Base-by-base conservation (phyloP, 164 flowering plant species). In the Warburgia ugandensis region DNA sequence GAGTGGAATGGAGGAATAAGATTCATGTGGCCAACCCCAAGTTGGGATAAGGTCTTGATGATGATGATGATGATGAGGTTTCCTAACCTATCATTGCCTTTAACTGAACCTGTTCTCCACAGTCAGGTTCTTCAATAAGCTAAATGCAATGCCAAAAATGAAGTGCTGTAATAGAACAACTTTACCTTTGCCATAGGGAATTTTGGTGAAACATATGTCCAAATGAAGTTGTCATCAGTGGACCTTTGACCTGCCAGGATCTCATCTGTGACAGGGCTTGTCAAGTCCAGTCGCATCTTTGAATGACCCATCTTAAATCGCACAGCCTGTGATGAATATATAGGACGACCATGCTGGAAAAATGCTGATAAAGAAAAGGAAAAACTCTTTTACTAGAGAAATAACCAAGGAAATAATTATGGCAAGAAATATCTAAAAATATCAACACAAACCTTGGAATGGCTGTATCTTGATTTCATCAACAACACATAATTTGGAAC, bases 381-480 rank as follows among this genome's bases (percentile, higher is more conserved):
- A n/a, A 53, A 30, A 27, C 14, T 40, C 6, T 25, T 14, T 33
- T 40, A 7, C 7, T 9, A 45, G 13, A 23, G 29, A 19, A 46
- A 44, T 31, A 36, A 35, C 13, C 3, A 5, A 39, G 10, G 11
- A 23, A 4, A 10, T 19, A 27, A 5, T 45, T 37, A 43, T 39
- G 6, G 5, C 7, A n/a, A 25, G 7, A 50, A n/a, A 30, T 6
- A 19, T 37, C 30, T n/a, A 30, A 20, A 29, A 54, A 22, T 17
- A 45, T 20, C 46, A 28, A 41, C 32, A 45, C 17, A 56, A 38
- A 86, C 98, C 96, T 81, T 78, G 68, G 70, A 86, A 88, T 48
- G 96, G 96, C 20, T 63, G 79, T 12, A 88, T 51, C 54, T 64
- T 60, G 58, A 92, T 68, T 69, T 88, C 95, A 48, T 75, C 58